Conservation (phyloP, 345 rosid genomes). For the Bruguiera parviflora region DNA sequence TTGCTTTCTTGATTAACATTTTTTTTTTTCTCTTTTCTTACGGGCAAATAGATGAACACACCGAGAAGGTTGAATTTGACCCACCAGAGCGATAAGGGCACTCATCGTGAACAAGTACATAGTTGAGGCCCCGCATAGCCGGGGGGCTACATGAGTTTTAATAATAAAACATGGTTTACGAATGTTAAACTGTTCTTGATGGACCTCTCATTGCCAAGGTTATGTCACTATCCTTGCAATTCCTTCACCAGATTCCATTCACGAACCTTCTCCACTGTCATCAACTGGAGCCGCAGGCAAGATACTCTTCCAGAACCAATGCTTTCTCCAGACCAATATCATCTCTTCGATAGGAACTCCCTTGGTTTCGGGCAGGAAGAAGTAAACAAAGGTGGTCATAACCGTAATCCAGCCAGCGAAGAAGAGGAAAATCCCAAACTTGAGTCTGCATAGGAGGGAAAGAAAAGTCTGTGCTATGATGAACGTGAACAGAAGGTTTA, state of each 20-base stretch:
- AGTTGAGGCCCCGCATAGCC: no score
- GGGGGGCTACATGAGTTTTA: no score
- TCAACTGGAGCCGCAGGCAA: slow-evolving; percentile 37
- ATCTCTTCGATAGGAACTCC: slow-evolving; percentile 95
- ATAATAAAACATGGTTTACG: not conserved
- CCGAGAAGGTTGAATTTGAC: no score
- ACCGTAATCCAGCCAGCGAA: slow-evolving; percentile 70
- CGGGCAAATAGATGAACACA: no score
- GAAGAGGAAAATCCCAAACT: slow-evolving; percentile 87
- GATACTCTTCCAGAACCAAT: slow-evolving; percentile 88
- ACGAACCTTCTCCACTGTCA: slow-evolving; percentile 9
- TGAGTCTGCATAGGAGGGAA: slow-evolving; percentile 67
- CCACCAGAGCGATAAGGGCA: no score
- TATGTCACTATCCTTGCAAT: not conserved
- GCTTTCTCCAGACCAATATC: slow-evolving; percentile 76
- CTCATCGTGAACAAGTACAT: no score
- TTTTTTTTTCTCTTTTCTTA: no score
- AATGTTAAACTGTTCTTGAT: not conserved
- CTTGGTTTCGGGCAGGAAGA: slow-evolving; percentile 81
- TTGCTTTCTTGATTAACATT: no score
- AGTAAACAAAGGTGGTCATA: slow-evolving; percentile 76
- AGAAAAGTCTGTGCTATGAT: slow-evolving; percentile 74
- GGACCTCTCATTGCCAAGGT: not conserved
- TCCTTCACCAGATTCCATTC: slow-evolving; percentile 10
- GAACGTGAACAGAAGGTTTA: slow-evolving; percentile 84